Percentiles rank a stretch among this genome's conserved stretches.
Evolutionary conservation across 2,329 filamentous ascomycete species (phyloP).

Genomic region (Sclerotinia subarctica): DNA sequence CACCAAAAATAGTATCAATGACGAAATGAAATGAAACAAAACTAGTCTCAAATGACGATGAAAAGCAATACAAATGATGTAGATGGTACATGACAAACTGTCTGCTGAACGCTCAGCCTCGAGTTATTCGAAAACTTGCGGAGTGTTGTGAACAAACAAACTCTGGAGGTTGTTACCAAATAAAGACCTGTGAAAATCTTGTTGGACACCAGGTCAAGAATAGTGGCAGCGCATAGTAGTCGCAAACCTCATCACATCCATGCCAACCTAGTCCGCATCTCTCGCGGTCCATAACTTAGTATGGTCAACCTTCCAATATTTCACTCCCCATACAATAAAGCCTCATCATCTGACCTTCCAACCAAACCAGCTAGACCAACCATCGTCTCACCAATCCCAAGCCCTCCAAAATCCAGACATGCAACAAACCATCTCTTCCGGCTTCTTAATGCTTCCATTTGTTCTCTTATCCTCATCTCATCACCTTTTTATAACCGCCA

Average conservation of each 20-base stretch:
- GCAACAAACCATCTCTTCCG: background rate
- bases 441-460: background rate
- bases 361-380: background rate
- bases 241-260: background rate
- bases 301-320: background rate
- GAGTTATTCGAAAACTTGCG: background rate
- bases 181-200: background rate
- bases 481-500: background rate
- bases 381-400: conserved; percentile 4
- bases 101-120: background rate
- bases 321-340: background rate
- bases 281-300: background rate
- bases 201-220: background rate
- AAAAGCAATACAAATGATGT: background rate
- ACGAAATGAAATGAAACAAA: background rate
- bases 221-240: too few relatives aligned
- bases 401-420: background rate
- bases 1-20: background rate
- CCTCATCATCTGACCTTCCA: background rate
- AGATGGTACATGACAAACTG: too few relatives aligned
- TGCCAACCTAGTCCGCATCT: background rate
- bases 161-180: background rate
- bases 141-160: background rate
- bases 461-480: background rate
- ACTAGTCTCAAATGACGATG: background rate